A percentile compares a stretch with the other conserved stretches of the same genome.
phyloP scores from a whole-genome alignment of 148 eudicot genomes.

The Chenopodium berlandieri region DNA sequence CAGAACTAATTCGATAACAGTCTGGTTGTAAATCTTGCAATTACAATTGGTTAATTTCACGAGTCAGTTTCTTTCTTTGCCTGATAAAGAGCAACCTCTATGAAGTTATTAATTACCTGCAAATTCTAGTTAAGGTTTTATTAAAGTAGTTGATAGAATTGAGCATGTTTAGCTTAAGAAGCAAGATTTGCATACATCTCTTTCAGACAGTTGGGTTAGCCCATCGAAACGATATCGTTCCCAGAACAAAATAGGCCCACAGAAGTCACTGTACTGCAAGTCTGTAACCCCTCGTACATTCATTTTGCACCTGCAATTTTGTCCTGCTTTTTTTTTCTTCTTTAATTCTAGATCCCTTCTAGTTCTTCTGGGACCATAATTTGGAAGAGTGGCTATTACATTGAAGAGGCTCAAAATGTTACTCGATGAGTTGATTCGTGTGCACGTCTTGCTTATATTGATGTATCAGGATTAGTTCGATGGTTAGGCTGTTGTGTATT shows the following conservation, averaged over 20 bases:
- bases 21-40: too few relatives aligned
- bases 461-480: not conserved
- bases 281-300: not conserved
- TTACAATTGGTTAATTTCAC: not conserved
- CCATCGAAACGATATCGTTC: not conserved
- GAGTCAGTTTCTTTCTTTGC: not conserved
- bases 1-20: not conserved
- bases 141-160: not conserved
- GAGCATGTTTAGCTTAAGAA: not conserved
- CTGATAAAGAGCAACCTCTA: not conserved
- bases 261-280: not conserved
- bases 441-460: not conserved
- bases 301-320: not conserved
- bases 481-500: not conserved
- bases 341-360: not conserved
- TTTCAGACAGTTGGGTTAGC: conserved; percentile 10
- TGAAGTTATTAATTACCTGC: not conserved
- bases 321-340: not conserved
- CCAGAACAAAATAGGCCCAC: not conserved
- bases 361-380: conserved; percentile 8
- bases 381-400: too few relatives aligned
- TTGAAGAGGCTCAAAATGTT: not conserved
- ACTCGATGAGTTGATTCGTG: not conserved
- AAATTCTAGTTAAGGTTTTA: not conserved
- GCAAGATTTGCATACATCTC: not conserved